Percentiles rank a stretch among this genome's conserved stretches.
phyloP scores from a whole-genome alignment of 2,329 filamentous ascomycete species.

The Ophiostoma piceae region DNA sequence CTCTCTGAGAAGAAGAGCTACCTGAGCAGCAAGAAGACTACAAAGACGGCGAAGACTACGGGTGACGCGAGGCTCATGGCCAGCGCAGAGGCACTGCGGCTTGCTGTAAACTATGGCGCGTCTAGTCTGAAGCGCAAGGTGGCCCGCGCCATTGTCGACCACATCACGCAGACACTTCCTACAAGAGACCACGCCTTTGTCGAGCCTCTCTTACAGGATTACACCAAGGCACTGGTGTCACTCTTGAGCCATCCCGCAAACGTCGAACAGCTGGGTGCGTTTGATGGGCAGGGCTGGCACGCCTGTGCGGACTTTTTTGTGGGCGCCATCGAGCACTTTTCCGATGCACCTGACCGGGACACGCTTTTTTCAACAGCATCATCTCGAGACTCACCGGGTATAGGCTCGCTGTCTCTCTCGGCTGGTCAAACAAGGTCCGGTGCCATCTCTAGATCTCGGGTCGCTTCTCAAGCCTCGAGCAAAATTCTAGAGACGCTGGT shows the following conservation, averaged over 20 bases:
- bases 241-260: conserved; percentile 70
- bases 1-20: conserved; percentile 62
- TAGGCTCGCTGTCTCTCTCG: conserved; percentile 34
- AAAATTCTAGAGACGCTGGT: conserved; percentile 51
- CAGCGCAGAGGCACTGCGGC: conserved; percentile 66
- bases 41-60: conserved; percentile 39
- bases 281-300: conserved; percentile 59
- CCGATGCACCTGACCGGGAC: conserved; percentile 41
- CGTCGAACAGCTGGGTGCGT: conserved; percentile 66
- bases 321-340: conserved; percentile 51
- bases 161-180: conserved; percentile 71
- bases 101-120: conserved; percentile 64
- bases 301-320: conserved; percentile 66
- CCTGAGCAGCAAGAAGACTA: conserved; percentile 46
- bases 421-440: conserved; percentile 34
- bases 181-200: conserved; percentile 57
- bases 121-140: conserved; percentile 68
- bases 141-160: conserved; percentile 70
- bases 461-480: conserved; percentile 32
- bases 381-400: conserved; percentile 46
- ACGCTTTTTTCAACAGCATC: conserved; percentile 26
- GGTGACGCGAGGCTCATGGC: conserved; percentile 57
- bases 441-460: conserved; percentile 28
- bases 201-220: conserved; percentile 66
- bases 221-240: conserved; percentile 67